phyloP scores from a whole-genome alignment of 2,329 filamentous ascomycete species.

The Epichloe sibirici region DNA sequence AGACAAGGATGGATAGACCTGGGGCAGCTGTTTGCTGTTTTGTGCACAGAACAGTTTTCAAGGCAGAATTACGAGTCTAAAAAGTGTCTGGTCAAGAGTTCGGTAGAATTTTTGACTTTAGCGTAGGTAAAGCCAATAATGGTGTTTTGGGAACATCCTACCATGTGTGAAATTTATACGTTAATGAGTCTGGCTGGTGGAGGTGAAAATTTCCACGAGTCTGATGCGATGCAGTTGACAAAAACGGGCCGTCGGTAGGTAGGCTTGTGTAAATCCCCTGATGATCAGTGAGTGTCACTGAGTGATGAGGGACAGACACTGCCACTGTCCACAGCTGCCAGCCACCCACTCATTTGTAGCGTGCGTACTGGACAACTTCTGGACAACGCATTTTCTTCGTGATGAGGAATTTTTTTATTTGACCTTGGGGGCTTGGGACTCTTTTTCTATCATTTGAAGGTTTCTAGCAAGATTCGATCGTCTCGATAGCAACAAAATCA shows the following conservation, averaged over 20 bases:
- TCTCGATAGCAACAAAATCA: too few species aligned
- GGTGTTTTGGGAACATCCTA: neutral
- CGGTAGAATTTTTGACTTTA: neutral
- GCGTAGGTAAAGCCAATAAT: neutral
- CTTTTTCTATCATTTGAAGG: too few species aligned
- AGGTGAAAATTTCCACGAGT: conserved; percentile 6
- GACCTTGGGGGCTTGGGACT: too few species aligned
- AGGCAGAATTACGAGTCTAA: neutral
- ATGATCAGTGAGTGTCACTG: neutral
- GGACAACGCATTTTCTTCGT: too few species aligned
- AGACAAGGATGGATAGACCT: too few species aligned
- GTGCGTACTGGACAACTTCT: too few species aligned
- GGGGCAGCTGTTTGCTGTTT: neutral
- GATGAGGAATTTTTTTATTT: too few species aligned
- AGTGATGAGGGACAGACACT: too few species aligned
- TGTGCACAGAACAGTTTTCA: neutral
- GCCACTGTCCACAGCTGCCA: neutral
- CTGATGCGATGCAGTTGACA: neutral
- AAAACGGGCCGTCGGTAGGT: neutral
- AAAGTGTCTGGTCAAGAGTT: neutral
- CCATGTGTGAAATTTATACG: neutral
- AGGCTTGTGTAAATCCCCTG: neutral
- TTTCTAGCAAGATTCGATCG: too few species aligned
- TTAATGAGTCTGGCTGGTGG: neutral
- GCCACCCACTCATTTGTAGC: neutral